A percentile compares a stretch with the other conserved stretches of the same genome.
These are phyloP conservation scores for Saccharum officinarum DNA, from an alignment of 176 grass and related monocot species.

Conservation along the genomic window DNA sequence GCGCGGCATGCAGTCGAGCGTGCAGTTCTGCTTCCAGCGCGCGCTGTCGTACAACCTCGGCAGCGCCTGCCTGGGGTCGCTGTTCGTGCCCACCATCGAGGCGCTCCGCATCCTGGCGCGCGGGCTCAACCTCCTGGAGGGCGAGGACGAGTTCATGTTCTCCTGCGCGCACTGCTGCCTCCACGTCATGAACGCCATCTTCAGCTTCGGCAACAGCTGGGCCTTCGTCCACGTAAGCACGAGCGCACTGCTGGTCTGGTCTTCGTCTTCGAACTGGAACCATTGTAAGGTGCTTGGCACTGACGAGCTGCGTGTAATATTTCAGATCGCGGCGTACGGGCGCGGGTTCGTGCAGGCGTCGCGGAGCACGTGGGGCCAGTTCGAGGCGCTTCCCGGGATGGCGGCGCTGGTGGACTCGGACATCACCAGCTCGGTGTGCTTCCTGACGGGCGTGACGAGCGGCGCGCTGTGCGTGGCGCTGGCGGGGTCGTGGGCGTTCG, in stretches of 20 bases:
- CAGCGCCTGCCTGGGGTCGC: conserved; percentile 91
- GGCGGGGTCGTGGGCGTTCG: conserved; percentile 73
- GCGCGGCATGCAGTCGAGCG: conserved; percentile 93
- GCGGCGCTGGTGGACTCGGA: conserved; percentile 85
- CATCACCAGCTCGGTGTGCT: conserved; percentile 95
- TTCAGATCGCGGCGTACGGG: conserved; percentile 88
- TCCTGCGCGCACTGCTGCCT: conserved; percentile 98
- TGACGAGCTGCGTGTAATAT: no score
- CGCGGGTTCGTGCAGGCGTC: conserved; percentile 82
- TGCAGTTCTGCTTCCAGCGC: conserved; percentile 96
- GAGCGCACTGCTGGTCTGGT: background rate
- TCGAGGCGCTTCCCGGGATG: conserved; percentile 65
- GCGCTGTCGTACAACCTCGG: conserved; percentile 83
- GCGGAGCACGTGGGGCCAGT: conserved; percentile 84
- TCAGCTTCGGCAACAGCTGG: conserved; percentile 95
- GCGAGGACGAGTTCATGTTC: conserved; percentile 99
- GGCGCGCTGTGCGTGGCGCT: conserved; percentile 79
- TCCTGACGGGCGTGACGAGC: conserved; percentile 86
- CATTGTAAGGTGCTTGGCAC: background rate
- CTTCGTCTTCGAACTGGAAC: background rate
- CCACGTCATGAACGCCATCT: conserved; percentile 86
- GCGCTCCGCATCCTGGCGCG: conserved; percentile 82
- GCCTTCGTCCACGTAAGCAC: conserved; percentile 83
- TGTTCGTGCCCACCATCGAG: conserved; percentile 92
- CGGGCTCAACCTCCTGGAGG: conserved; percentile 91